Percentiles rank a stretch among this genome's conserved stretches.
These are phyloP conservation scores for Debaryomycetaceae sp. DNA, from an alignment of 1,139 yeast species.

Conservation along the genomic window DNA sequence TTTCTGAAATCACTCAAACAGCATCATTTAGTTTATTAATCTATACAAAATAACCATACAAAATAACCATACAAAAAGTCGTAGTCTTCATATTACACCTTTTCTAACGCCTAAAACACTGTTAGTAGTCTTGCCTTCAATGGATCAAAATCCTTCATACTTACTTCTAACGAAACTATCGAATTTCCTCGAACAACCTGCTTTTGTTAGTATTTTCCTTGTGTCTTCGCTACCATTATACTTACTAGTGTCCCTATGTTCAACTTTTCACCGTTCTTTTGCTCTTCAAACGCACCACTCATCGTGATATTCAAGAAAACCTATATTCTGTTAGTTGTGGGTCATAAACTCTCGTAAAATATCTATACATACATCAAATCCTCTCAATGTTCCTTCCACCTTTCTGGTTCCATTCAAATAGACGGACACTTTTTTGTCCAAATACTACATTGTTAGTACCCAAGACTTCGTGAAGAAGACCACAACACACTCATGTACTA, in stretches of 20 bases:
- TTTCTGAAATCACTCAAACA: conserved; percentile 10
- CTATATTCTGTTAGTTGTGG: conserved; percentile 24
- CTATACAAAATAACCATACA: conserved; percentile 1
- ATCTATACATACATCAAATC: conserved; percentile 59
- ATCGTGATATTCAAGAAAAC: conserved; percentile 69
- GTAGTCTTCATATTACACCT: conserved; percentile 13
- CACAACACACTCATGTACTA: not conserved
- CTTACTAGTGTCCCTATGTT: conserved; percentile 55
- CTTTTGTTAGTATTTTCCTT: conserved; percentile 2
- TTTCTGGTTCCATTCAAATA: conserved; percentile 74
- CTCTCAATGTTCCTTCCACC: conserved; percentile 70
- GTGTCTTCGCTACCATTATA: conserved; percentile 9
- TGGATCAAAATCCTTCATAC: conserved; percentile 14
- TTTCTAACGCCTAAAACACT: conserved; percentile 25
- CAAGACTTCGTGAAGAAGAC: not conserved
- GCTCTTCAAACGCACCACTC: conserved; percentile 69
- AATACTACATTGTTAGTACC: conserved; percentile 48
- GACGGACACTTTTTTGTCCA: conserved; percentile 69
- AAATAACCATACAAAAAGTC: not conserved
- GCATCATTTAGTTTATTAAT: conserved; percentile 2
- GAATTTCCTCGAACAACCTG: conserved; percentile 60
- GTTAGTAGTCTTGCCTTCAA: conserved; percentile 16
- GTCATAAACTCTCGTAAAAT: not conserved
- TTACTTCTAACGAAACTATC: conserved; percentile 54
- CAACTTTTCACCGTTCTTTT: conserved; percentile 45